A percentile compares a stretch with the other conserved stretches of the same genome.
Evolutionary conservation across 257 asterid species (phyloP).

Genomic region (Solanum dulcamara): DNA sequence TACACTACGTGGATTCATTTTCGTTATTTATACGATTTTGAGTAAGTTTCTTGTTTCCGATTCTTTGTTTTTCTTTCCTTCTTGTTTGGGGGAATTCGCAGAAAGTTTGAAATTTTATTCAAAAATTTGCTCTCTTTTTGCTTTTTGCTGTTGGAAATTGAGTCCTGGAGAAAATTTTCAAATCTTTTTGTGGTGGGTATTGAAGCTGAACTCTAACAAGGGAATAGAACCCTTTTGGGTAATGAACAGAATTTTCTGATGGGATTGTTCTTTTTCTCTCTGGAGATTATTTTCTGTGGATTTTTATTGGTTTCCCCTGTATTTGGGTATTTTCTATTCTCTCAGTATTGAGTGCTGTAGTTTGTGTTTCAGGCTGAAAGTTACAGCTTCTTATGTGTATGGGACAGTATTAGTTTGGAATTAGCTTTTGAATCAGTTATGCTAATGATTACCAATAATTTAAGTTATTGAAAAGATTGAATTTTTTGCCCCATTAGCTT

Average conservation of each 20-base stretch:
- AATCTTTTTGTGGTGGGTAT: not conserved
- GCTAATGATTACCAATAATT: not conserved
- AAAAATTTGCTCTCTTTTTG: not conserved
- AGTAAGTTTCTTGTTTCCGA: not conserved
- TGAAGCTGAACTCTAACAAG: not conserved
- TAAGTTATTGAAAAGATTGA: not conserved
- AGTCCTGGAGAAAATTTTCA: not conserved
- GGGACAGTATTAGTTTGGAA: not conserved
- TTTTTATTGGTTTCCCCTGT: not conserved
- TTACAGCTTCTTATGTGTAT: not conserved
- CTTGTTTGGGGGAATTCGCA: not conserved
- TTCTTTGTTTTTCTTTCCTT: not conserved
- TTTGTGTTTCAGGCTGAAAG: not conserved
- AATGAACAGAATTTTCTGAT: not conserved
- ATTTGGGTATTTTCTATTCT: not conserved
- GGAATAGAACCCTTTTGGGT: not conserved
- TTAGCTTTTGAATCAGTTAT: not conserved
- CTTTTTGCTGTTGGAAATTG: not conserved
- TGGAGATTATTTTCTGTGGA: not conserved
- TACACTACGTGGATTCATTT: not conserved
- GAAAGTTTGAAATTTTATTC: not conserved
- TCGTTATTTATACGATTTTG: not conserved
- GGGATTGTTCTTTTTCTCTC: not conserved
- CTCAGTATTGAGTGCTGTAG: not conserved
- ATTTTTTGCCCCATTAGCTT: not conserved